These are phyloP conservation scores for Sporothrix sp. DNA, from an alignment of 2,329 filamentous ascomycete species.

Conservation along the genomic window DNA sequence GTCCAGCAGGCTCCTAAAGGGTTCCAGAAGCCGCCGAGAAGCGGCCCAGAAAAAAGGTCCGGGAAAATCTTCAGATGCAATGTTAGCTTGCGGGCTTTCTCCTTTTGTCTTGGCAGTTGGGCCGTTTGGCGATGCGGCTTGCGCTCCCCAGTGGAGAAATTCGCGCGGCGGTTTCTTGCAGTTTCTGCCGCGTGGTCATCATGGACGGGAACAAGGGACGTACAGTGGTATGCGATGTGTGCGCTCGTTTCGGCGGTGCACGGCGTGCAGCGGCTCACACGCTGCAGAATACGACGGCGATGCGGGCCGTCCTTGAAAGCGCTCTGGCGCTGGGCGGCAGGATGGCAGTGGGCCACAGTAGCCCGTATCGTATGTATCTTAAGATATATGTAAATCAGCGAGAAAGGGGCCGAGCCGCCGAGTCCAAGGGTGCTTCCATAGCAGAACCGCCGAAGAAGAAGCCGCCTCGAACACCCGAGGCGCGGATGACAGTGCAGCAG, in stretches of 20 bases:
- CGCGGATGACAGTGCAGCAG: background rate
- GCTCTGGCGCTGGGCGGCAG: background rate
- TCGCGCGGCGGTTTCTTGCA: too few species aligned
- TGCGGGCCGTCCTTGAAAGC: too few species aligned
- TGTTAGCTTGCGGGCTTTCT: constrained; percentile 2
- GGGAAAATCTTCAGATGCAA: background rate
- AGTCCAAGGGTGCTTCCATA: background rate
- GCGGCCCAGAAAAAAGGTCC: constrained; percentile 4
- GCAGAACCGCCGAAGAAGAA: constrained; percentile 2
- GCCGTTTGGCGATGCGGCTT: background rate
- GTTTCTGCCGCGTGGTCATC: too few species aligned
- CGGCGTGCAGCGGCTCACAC: background rate
- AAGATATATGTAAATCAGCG: too few species aligned
- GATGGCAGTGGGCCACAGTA: constrained; percentile 2
- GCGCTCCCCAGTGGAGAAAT: background rate
- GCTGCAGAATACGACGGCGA: constrained; percentile 1
- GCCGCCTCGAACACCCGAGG: background rate
- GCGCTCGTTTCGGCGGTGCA: background rate
- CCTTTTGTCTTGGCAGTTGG: background rate
- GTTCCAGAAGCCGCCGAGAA: too few species aligned
- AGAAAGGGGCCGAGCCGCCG: constrained; percentile 13
- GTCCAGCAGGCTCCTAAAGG: background rate
- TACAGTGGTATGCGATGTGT: background rate
- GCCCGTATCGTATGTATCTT: too few species aligned
- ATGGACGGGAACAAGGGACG: too few species aligned